These are phyloP conservation scores for Solanum pinnatisectum DNA, from an alignment of 257 asterid species.

Conservation along the genomic window DNA sequence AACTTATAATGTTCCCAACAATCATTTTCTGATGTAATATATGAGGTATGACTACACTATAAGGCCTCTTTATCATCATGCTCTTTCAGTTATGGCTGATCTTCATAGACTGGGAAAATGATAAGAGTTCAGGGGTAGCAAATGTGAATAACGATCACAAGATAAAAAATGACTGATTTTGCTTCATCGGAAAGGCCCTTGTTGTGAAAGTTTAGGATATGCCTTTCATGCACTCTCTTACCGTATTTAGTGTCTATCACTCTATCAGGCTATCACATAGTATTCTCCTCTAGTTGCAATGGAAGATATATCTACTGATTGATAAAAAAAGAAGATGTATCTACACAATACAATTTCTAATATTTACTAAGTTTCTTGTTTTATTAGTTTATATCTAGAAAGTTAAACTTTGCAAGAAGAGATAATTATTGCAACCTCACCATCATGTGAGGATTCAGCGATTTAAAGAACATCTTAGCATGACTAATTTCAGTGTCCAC, in stretches of 20 bases:
- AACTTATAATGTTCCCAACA: conserved; percentile 2
- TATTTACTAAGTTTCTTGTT: neutral
- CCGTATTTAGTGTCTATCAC: neutral
- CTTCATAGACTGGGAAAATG: neutral
- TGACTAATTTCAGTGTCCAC: neutral
- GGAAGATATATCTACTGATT: neutral
- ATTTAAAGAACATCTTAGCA: neutral
- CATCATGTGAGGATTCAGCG: neutral
- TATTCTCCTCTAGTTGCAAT: neutral
- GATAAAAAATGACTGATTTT: neutral
- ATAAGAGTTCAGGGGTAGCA: neutral
- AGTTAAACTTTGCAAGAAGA: neutral
- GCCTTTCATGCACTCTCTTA: neutral
- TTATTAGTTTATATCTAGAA: neutral
- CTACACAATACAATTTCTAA: neutral
- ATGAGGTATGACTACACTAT: conserved; percentile 17
- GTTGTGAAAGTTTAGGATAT: neutral
- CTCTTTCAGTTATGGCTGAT: neutral
- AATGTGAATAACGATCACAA: neutral
- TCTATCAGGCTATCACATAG: neutral
- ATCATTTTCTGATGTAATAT: conserved; percentile 12
- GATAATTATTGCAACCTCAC: neutral
- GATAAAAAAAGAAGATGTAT: neutral
- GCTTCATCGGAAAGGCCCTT: neutral
- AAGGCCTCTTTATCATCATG: neutral